phyloP scores from a whole-genome alignment of 2,329 filamentous ascomycete species.

The Fusarium agapanthi region DNA sequence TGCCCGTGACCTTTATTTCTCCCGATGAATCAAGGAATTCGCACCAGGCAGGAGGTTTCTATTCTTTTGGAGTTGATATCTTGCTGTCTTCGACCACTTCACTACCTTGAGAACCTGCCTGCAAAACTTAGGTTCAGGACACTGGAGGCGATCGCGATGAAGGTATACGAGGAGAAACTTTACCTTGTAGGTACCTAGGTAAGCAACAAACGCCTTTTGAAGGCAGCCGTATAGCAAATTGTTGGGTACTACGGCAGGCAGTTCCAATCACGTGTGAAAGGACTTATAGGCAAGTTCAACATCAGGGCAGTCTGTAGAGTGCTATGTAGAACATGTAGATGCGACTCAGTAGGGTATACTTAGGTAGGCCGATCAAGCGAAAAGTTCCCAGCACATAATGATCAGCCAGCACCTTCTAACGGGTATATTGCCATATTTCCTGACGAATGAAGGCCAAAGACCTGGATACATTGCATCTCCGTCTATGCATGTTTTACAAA shows the following conservation, averaged over 20 bases:
- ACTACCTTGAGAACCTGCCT: not conserved
- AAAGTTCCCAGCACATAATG: not conserved
- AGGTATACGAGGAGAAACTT: not conserved
- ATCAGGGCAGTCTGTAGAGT: not conserved
- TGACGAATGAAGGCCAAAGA: not conserved
- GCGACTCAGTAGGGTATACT: not conserved
- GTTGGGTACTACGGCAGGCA: not conserved
- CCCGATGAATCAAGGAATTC: not conserved
- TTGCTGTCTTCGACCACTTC: not conserved
- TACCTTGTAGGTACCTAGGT: not conserved
- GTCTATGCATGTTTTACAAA: not conserved
- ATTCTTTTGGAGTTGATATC: not conserved
- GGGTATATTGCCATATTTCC: constrained; percentile 14
- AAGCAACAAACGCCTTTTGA: not conserved
- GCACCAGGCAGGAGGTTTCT: not conserved
- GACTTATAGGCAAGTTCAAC: not conserved
- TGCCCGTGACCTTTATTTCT: not conserved
- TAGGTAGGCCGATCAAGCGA: not conserved
- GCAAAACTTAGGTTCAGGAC: not conserved
- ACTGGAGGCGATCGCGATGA: not conserved
- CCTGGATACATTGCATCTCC: not conserved
- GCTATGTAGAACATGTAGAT: not conserved
- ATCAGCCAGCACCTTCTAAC: not conserved
- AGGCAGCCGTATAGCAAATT: not conserved
- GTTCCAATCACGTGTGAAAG: not conserved